These are phyloP conservation scores for Trichaptum fuscoviolaceum DNA, from an alignment of 768 basidiomycete species.

Conservation along the genomic window DNA sequence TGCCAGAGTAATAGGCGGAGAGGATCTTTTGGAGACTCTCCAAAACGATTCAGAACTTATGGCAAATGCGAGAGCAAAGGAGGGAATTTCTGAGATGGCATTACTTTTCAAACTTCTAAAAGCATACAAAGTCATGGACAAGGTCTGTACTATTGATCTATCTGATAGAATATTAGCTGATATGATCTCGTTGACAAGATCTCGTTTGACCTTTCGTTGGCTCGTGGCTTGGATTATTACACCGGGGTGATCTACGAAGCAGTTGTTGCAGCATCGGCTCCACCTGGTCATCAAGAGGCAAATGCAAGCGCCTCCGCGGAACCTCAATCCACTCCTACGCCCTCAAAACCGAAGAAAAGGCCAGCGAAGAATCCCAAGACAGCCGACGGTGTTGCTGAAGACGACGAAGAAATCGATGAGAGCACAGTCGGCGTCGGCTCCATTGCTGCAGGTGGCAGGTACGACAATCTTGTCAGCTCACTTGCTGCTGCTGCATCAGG, in stretches of 20 bases:
- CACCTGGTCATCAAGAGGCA: conserved; percentile 67
- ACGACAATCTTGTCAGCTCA: conserved; percentile 91
- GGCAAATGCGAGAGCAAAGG: conserved; percentile 68
- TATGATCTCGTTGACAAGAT: conserved; percentile 41
- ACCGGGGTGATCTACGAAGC: conserved; percentile 99
- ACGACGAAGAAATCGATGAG: conserved; percentile 87
- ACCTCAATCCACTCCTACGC: conserved; percentile 24
- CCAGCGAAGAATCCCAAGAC: conserved; percentile 37
- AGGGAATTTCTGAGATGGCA: conserved; percentile 83
- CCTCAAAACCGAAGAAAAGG: conserved; percentile 31
- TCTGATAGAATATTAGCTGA: background rate
- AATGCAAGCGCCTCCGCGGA: conserved; percentile 45
- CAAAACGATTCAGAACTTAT: conserved; percentile 57
- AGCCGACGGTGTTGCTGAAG: conserved; percentile 34
- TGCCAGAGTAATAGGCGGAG: conserved; percentile 50
- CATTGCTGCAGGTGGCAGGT: conserved; percentile 96
- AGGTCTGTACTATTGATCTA: conserved; percentile 39
- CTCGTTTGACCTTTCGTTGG: conserved; percentile 94
- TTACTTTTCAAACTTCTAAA: conserved; percentile 77
- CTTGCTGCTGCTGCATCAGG: conserved; percentile 81
- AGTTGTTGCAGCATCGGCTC: conserved; percentile 87
- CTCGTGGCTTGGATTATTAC: conserved; percentile 98
- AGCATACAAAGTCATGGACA: conserved; percentile 73
- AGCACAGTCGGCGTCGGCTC: conserved; percentile 95
- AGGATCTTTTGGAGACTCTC: conserved; percentile 68